Base-by-base conservation (phyloP, 129 eudicot species). In the Glebionis coronaria region DNA sequence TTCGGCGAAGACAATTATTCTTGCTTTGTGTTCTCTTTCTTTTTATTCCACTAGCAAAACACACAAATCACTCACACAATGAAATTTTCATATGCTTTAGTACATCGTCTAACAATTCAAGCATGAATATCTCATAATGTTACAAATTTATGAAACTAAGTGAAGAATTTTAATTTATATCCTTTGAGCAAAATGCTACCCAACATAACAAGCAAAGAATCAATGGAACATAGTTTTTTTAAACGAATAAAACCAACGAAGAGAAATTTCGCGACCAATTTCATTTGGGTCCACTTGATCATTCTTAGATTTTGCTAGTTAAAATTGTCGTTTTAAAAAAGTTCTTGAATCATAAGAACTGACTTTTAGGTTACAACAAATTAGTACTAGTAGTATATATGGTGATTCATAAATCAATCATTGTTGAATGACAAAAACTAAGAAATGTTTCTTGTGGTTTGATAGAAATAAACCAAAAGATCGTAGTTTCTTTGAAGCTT, bases 251-350 rank as follows among this genome's bases (percentile, higher is more conserved):
- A 65, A 73, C 72, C 66, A 65, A 73, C 18, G 31, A 12, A 9
- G 25, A 27, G 78, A 73, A 73, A 35, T 53, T 73, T 67, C 78
- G 67, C 13, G 14, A 38, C 72, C 78, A 73, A 9, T 72, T 65
- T 73, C 78, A 65, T 12, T 42, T 3, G 71, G 70, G 55, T n/a
- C 70, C 63, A 54, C 31, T 42, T 19, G 25, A 55, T 73, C 65
- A n/a, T 2, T 19, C 5, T 61, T 4, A 2, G 4, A 23, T 23
- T 23, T 23, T 23, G 50, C 50, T 8, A 44, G 12, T 11, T n/a
- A n/a, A n/a, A n/a, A n/a, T n/a, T n/a, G n/a, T n/a, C n/a, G n/a
- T n/a, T n/a, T n/a, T n/a, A n/a, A n/a, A n/a, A n/a, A n/a, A n/a
- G n/a, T n/a, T n/a, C n/a, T n/a, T n/a, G n/a, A n/a, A n/a, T n/a